Evolutionary conservation across 257 asterid genomes (phyloP).

Genomic region (Gynochthodes officinalis): DNA sequence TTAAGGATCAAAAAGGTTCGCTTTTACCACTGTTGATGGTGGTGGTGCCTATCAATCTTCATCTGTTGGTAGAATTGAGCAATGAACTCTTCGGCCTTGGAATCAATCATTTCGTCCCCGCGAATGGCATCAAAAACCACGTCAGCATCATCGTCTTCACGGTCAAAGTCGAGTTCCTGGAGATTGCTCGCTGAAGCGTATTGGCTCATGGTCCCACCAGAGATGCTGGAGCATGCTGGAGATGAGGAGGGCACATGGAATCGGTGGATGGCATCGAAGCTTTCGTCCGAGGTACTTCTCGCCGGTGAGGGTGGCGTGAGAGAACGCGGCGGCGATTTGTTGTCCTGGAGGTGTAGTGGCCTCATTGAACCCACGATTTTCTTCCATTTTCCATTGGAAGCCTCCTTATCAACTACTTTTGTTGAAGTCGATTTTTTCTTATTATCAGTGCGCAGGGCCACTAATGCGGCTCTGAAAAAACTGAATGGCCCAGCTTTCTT

Average conservation of each 20-base stretch:
- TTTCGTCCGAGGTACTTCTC: not conserved
- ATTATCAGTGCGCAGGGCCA: conserved; percentile 35
- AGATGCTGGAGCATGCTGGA: conserved; percentile 5
- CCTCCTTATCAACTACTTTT: not conserved
- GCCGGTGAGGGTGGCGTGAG: conserved; percentile 6
- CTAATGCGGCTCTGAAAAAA: conserved; percentile 51
- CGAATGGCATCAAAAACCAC: conserved; percentile 30
- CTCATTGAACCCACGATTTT: conserved; percentile 67
- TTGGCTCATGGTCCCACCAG: conserved; percentile 33
- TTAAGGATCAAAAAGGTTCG: not conserved
- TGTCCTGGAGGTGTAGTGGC: conserved; percentile 60
- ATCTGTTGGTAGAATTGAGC: conserved; percentile 36
- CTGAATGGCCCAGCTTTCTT: conserved; percentile 46
- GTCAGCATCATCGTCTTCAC: conserved; percentile 22
- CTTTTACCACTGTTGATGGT: not conserved
- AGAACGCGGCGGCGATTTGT: conserved; percentile 31
- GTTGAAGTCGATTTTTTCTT: conserved; percentile 19
- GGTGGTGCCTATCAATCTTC: conserved; percentile 25
- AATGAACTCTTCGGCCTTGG: conserved; percentile 39
- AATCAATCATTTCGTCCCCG: conserved; percentile 40
- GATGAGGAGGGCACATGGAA: conserved; percentile 12
- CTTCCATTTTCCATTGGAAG: conserved; percentile 46
- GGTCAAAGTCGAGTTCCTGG: conserved; percentile 21
- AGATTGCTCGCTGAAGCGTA: conserved; percentile 37
- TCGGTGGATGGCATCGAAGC: conserved; percentile 20